Evolutionary conservation across 176 grass and related monocot species (phyloP).

Genomic region (Otatea glauca): DNA sequence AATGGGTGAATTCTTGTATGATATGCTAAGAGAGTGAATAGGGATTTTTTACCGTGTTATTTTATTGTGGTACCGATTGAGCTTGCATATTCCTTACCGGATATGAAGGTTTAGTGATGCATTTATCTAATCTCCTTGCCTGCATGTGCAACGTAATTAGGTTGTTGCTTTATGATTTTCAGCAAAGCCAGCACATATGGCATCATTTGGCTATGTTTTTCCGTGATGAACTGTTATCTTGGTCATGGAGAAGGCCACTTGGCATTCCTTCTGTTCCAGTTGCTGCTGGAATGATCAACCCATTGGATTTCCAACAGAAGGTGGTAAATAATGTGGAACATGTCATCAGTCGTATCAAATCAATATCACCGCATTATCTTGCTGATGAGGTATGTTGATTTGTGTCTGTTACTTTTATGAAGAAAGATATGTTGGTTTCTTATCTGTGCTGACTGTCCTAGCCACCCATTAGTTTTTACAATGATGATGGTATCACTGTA

Average conservation of each 20-base stretch:
- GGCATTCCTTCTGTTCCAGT: conserved; percentile 80
- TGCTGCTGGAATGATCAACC: conserved; percentile 67
- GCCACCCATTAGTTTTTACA: not conserved
- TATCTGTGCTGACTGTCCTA: not conserved
- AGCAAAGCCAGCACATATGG: conserved; percentile 99
- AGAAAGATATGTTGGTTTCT: conserved; percentile 16
- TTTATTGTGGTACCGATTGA: conserved; percentile 2
- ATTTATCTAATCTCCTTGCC: conserved; percentile 13
- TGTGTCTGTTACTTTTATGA: not conserved
- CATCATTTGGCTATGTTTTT: conserved; percentile 99
- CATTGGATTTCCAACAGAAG: conserved; percentile 90
- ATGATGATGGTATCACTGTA: not conserved
- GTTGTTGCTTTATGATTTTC: conserved; percentile 44
- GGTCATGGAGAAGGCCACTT: conserved; percentile 97
- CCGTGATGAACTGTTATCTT: conserved; percentile 94
- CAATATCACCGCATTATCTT: conserved; percentile 84
- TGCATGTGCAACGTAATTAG: conserved; percentile 12
- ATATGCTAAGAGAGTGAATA: conserved; percentile 19
- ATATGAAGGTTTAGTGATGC: not conserved
- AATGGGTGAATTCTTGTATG: conserved; percentile 9
- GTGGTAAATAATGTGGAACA: conserved; percentile 90
- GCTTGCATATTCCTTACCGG: conserved; percentile 7
- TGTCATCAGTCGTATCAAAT: conserved; percentile 80
- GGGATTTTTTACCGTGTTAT: not conserved
- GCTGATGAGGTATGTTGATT: conserved; percentile 77